phyloP scores from a whole-genome alignment of 352 stramenopile species.

The Phytopythium vexans region DNA sequence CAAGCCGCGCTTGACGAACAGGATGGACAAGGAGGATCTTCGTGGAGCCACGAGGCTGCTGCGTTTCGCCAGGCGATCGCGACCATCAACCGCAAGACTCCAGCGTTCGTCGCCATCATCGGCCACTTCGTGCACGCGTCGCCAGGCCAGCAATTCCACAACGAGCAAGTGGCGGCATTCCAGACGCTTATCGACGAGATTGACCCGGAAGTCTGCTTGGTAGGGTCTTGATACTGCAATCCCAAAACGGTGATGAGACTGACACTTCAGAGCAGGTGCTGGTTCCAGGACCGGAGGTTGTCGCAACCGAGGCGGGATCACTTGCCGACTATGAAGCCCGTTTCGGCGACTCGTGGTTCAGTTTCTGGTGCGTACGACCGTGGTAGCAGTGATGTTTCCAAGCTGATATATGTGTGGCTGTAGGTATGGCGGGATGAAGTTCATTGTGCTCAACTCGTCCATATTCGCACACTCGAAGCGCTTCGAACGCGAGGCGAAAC shows the following conservation, averaged over 20 bases:
- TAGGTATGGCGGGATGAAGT: conserved; percentile 79
- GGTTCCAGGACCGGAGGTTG: conserved; percentile 27
- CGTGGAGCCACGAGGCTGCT: conserved; percentile 35
- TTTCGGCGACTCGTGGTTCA: conserved; percentile 72
- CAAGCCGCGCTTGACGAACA: conserved; percentile 23
- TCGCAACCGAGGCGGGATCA: conserved; percentile 3
- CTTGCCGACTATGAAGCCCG: conserved; percentile 31
- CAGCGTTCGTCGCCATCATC: conserved; percentile 65
- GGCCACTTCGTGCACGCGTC: conserved; percentile 54
- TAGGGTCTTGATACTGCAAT: conserved; percentile 15
- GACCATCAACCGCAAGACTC: conserved; percentile 42
- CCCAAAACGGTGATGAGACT: background rate
- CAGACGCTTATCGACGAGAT: conserved; percentile 67
- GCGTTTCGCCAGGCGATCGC: conserved; percentile 45
- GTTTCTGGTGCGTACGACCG: conserved; percentile 61
- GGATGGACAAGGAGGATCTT: conserved; percentile 37
- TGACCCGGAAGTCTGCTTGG: conserved; percentile 47
- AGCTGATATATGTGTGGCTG: background rate
- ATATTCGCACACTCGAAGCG: conserved; percentile 24
- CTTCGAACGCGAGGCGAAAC: conserved; percentile 26
- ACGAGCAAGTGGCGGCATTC: conserved; percentile 44
- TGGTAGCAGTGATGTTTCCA: background rate
- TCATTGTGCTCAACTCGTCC: conserved; percentile 67
- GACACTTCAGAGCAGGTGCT: conserved; percentile 38
- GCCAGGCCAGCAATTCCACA: conserved; percentile 33